A percentile compares a stretch with the other conserved stretches of the same genome.
phyloP scores from a whole-genome alignment of 257 asterid species.

The Nicotiana noctiflora region DNA sequence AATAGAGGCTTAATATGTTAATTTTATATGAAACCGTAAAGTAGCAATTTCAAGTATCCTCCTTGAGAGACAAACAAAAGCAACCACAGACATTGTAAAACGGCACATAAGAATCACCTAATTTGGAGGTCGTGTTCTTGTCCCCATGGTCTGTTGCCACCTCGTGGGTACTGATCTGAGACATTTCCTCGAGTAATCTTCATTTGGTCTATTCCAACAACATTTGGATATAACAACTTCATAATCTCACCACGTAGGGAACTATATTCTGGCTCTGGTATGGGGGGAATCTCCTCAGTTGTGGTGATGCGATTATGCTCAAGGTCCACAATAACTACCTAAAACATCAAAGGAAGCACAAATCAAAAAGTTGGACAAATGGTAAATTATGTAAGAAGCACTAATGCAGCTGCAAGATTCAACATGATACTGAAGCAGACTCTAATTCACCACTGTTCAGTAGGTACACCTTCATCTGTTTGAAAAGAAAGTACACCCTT shows the following conservation, averaged over 20 bases:
- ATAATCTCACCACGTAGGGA: conserved; percentile 66
- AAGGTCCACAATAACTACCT: conserved; percentile 97
- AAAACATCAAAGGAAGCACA: conserved; percentile 22
- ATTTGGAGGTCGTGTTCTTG: conserved; percentile 73
- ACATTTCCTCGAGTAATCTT: conserved; percentile 42
- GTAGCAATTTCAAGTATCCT: conserved; percentile 6
- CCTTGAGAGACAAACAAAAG: not conserved
- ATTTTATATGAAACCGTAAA: conserved; percentile 13
- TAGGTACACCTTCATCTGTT: too few relatives aligned
- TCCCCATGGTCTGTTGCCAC: conserved; percentile 72
- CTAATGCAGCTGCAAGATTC: not conserved
- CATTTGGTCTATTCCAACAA: conserved; percentile 84
- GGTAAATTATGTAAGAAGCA: not conserved
- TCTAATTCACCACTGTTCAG: not conserved
- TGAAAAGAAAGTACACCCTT: not conserved
- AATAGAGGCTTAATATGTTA: not conserved
- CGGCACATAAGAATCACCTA: conserved; percentile 48
- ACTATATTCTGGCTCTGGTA: conserved; percentile 90
- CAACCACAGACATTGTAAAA: conserved; percentile 7
- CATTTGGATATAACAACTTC: conserved; percentile 72
- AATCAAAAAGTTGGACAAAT: not conserved
- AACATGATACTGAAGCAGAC: not conserved
- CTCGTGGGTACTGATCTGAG: conserved; percentile 31
- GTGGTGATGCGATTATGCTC: conserved; percentile 84
- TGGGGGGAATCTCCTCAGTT: conserved; percentile 84